These are phyloP conservation scores for Cynanchum wilfordii DNA, from an alignment of 257 asterid species.

Conservation along the genomic window DNA sequence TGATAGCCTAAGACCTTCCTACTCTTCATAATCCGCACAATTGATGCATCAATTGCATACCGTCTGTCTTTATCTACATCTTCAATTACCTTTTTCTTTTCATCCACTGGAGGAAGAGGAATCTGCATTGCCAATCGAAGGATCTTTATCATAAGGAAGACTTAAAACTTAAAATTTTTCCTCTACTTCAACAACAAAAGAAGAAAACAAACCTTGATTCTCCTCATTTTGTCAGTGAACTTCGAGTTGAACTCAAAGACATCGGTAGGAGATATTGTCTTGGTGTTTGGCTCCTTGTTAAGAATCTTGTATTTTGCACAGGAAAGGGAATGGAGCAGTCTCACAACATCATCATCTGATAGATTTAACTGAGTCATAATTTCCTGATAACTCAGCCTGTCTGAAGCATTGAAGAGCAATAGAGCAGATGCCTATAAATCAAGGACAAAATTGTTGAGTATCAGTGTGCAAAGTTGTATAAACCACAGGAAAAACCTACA, in stretches of 20 bases:
- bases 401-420: conserved; percentile 82
- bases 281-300: conserved; percentile 83
- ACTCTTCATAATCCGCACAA: conserved; percentile 98
- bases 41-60: conserved; percentile 96
- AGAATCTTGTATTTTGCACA: conserved; percentile 94
- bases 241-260: conserved; percentile 84
- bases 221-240: conserved; percentile 93
- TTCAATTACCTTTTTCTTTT: conserved; percentile 93
- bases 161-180: not conserved
- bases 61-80: conserved; percentile 98
- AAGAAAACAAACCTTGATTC: conserved; percentile 68
- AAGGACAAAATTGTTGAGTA: conserved; percentile 9
- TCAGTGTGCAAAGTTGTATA: not conserved
- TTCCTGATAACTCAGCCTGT: conserved; percentile 82
- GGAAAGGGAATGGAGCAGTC: conserved; percentile 96
- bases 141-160: not conserved
- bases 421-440: conserved; percentile 74
- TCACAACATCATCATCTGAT: conserved; percentile 85
- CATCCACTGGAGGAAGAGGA: conserved; percentile 98
- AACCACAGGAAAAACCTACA: conserved; percentile 10
- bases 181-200: not conserved
- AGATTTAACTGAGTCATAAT: conserved; percentile 83
- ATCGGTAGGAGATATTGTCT: conserved; percentile 72
- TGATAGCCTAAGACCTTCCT: conserved; percentile 93
- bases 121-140: conserved; percentile 44